Evolutionary conservation across 208 protist species (phyloP), one percentile per base, ranked within the genome.

Genomic region (Trypanosoma cruzi): DNA sequence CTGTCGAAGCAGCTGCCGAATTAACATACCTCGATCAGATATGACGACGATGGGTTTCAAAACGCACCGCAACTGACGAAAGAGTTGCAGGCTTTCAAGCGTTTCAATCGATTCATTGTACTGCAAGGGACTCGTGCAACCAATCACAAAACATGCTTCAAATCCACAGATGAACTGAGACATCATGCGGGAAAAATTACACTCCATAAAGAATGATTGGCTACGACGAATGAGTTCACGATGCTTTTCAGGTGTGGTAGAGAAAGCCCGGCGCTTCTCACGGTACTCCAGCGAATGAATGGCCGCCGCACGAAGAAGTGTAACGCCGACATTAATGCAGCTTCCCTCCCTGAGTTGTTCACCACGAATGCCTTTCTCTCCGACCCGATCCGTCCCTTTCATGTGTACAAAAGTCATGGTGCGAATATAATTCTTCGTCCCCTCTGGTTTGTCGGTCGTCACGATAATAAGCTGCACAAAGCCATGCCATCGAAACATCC

Each of bases 201-300:
- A 95, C 73, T 94, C 89, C 90, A 94, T 96, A 59, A 97, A 97
- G 69, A 97, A 93, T 7, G 88, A 93, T 73, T 95, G 78, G 74
- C 87, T 94, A 37, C 75, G 73, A n/a, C 78, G 64, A 59, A 95
- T 89, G 56, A 97, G 79, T n/a, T 77, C 57, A 71, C 86, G 84
- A 58, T 86, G 78, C 50, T 77, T 73, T 48, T 83, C 84, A 46
- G 85, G 77, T 20, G 79, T 84, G 50, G 57, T 68, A 22, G 75
- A 75, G 5, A 68, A 60, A 32, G 62, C 50, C 2, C 44, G 63
- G 20, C 64, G 63, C 68, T 91, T 86, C 48, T 68, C 74, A 3
- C 92, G 78, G 72, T 95, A 92, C 56, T 92, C 83, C 16, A 97
- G 65, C 5, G 84, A 92, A 71, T 97, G 93, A 65, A 97, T 92